Evolutionary conservation across 805 yeast genomes (phyloP).

Genomic region (Sungouiozyma intestinalis): DNA sequence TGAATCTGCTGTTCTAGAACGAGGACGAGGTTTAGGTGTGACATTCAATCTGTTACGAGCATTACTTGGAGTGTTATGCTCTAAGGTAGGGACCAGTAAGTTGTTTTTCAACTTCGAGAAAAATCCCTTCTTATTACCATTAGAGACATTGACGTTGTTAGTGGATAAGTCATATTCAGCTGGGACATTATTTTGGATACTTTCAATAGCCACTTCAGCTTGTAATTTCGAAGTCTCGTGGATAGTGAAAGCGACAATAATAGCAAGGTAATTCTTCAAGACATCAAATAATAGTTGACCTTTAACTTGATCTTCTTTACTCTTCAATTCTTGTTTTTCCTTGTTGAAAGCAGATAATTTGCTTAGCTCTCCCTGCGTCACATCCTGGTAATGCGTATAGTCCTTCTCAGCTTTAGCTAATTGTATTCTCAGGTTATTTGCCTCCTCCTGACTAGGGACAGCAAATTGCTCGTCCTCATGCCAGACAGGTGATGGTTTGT

Average conservation of each 20-base stretch:
- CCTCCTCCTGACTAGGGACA: constrained; percentile 45
- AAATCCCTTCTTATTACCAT: constrained; percentile 47
- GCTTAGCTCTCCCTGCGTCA: constrained; percentile 24
- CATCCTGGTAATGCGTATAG: constrained; percentile 21
- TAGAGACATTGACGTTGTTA: constrained; percentile 36
- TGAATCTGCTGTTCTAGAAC: not conserved
- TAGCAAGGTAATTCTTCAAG: constrained; percentile 40
- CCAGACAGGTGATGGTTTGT: constrained; percentile 88
- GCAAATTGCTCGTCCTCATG: constrained; percentile 84
- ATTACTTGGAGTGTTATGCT: not conserved
- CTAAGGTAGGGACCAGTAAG: constrained; percentile 2
- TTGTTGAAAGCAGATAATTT: constrained; percentile 24
- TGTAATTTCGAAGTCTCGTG: constrained; percentile 67
- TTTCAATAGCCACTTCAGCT: constrained; percentile 81
- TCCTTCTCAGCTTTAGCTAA: constrained; percentile 34
- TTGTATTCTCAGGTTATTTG: constrained; percentile 43
- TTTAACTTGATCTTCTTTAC: constrained; percentile 36
- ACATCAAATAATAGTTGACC: constrained; percentile 29
- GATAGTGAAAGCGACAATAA: constrained; percentile 52
- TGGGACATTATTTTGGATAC: constrained; percentile 76
- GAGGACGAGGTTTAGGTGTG: not conserved
- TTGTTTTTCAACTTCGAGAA: constrained; percentile 31
- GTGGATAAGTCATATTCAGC: constrained; percentile 54
- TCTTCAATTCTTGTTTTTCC: constrained; percentile 31
- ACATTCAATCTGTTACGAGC: constrained; percentile 1